phyloP scores from a whole-genome alignment of 148 eudicot species.

The Spergularia bocconei region DNA sequence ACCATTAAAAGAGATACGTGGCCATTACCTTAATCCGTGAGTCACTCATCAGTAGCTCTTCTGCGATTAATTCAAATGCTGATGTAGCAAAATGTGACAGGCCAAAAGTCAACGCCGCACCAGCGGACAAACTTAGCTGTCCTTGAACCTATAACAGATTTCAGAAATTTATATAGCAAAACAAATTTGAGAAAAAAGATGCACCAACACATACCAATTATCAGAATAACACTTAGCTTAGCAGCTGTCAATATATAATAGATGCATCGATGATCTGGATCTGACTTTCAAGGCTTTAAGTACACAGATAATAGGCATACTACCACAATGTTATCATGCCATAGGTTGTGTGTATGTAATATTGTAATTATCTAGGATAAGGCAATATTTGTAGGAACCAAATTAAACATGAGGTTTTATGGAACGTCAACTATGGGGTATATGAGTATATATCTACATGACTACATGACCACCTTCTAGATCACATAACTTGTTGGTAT shows the following conservation, averaged over 20 bases:
- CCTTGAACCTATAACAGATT: slow-evolving; percentile 66
- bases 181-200: neutral
- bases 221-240: neutral
- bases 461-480: too few species aligned
- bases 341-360: neutral
- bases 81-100: slow-evolving; percentile 71
- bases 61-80: slow-evolving; percentile 85
- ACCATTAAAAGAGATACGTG: slow-evolving; percentile 15
- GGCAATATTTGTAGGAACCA: too few species aligned
- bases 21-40: slow-evolving; percentile 75
- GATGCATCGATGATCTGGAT: neutral
- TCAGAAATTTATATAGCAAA: neutral
- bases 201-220: neutral
- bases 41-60: slow-evolving; percentile 95
- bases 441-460: too few species aligned
- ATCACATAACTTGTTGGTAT: neutral
- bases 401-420: too few species aligned
- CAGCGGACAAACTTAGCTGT: slow-evolving; percentile 76
- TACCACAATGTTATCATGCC: neutral
- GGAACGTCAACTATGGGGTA: too few species aligned
- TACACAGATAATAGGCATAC: neutral
- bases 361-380: neutral
- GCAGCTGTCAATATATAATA: neutral
- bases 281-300: neutral
- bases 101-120: slow-evolving; percentile 84